phyloP scores from a whole-genome alignment of 768 basidiomycete species.

The Amanita pallidorosea region DNA sequence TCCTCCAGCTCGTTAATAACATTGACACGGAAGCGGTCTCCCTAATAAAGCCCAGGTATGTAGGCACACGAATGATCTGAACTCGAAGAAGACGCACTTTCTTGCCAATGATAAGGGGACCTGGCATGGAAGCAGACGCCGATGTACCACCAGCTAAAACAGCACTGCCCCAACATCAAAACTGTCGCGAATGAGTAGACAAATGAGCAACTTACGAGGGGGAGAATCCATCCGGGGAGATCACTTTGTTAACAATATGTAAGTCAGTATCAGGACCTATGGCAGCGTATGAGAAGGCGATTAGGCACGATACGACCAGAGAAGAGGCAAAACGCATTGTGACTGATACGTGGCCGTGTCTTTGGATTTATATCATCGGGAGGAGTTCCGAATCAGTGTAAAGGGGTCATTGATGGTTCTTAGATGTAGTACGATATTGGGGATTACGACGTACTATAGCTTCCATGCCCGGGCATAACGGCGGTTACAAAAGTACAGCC shows the following conservation, averaged over 20 bases:
- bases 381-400: no score
- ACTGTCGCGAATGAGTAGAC: background rate
- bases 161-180: slow-evolving; percentile 3
- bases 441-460: no score
- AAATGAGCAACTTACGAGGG: slow-evolving; percentile 20
- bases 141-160: slow-evolving; percentile 12
- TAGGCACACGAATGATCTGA: background rate
- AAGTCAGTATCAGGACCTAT: slow-evolving; percentile 18
- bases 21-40: slow-evolving; percentile 26
- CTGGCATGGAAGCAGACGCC: slow-evolving; percentile 16
- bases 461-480: no score
- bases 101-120: slow-evolving; percentile 27
- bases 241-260: slow-evolving; percentile 25
- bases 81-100: slow-evolving; percentile 7
- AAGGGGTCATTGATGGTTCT: no score
- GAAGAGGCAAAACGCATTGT: background rate
- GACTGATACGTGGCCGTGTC: no score
- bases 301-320: background rate
- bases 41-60: slow-evolving; percentile 10
- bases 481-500: no score
- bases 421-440: no score
- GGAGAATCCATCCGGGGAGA: slow-evolving; percentile 34
- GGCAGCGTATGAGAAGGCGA: background rate
- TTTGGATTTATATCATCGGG: no score
- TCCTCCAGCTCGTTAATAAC: slow-evolving; percentile 29